phyloP scores from a whole-genome alignment of 495 filamentous ascomycete genomes.

The Penicillium soppii region DNA sequence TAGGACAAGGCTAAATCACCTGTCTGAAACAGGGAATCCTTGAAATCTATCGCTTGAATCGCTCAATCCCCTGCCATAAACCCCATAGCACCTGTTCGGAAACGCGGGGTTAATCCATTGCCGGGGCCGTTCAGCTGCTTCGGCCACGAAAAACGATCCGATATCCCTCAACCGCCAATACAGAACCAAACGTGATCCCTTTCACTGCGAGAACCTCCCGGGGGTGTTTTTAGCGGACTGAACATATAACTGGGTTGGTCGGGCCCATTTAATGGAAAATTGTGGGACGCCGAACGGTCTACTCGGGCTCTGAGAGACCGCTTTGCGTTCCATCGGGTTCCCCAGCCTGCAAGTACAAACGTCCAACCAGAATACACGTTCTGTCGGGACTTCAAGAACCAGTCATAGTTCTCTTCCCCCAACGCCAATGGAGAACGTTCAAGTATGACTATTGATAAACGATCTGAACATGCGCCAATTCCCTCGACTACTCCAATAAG shows the following conservation, averaged over 20 bases:
- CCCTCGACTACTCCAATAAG: constrained; percentile 26
- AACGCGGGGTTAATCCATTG: constrained; percentile 8
- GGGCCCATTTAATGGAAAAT: constrained; percentile 38
- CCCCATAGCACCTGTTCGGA: background rate
- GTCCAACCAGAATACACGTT: background rate
- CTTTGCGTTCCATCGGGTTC: constrained; percentile 55
- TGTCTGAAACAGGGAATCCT: constrained; percentile 1
- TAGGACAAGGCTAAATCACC: background rate
- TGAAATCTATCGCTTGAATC: background rate
- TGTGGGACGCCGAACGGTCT: constrained; percentile 55
- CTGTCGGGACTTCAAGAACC: background rate
- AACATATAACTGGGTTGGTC: constrained; percentile 9
- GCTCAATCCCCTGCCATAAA: background rate
- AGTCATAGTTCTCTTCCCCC: background rate
- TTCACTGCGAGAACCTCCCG: background rate
- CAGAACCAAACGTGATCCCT: background rate
- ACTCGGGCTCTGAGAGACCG: constrained; percentile 49
- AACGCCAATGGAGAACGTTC: constrained; percentile 33
- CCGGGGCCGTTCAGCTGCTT: background rate
- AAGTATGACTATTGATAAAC: constrained; percentile 47
- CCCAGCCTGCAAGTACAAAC: constrained; percentile 35
- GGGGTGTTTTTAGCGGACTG: background rate
- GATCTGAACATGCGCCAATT: constrained; percentile 45
- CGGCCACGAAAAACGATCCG: background rate
- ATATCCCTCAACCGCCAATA: background rate